A percentile compares a stretch with the other conserved stretches of the same genome.
Evolutionary conservation across 2,329 filamentous ascomycete species (phyloP).

Genomic region (Xylaria sp.): DNA sequence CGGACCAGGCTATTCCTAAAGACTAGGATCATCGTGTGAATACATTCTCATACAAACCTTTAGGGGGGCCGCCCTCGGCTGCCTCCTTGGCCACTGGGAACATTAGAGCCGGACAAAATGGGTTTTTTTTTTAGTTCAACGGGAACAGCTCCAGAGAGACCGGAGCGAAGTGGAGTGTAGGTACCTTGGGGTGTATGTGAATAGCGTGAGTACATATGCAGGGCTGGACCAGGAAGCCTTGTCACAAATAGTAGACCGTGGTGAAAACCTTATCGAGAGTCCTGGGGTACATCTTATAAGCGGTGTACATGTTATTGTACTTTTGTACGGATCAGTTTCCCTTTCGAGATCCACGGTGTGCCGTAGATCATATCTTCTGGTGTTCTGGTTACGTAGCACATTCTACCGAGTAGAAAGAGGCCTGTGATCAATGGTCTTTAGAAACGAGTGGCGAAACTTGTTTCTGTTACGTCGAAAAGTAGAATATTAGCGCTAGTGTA

Average conservation of each 20-base stretch:
- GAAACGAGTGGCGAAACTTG: constrained; percentile 1
- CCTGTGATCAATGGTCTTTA: constrained; percentile 2
- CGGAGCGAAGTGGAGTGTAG: neutral
- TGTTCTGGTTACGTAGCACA: neutral
- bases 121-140: no score
- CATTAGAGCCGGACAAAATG: constrained; percentile 6
- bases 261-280: constrained; percentile 24
- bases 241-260: constrained; percentile 2
- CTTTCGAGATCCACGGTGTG: neutral
- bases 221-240: constrained; percentile 5
- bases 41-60: neutral
- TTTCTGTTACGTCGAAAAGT: neutral
- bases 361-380: neutral
- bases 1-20: neutral
- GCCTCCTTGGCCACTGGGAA: neutral
- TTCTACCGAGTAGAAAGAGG: neutral
- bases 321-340: neutral
- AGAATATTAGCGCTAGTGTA: no score
- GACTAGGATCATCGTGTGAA: constrained; percentile 8
- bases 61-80: neutral
- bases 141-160: neutral
- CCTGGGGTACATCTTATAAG: neutral
- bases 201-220: neutral
- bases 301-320: neutral
- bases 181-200: neutral